Base-by-base conservation (phyloP, 1,139 yeast genomes). In the Saccharomyces hybrid region DNA sequence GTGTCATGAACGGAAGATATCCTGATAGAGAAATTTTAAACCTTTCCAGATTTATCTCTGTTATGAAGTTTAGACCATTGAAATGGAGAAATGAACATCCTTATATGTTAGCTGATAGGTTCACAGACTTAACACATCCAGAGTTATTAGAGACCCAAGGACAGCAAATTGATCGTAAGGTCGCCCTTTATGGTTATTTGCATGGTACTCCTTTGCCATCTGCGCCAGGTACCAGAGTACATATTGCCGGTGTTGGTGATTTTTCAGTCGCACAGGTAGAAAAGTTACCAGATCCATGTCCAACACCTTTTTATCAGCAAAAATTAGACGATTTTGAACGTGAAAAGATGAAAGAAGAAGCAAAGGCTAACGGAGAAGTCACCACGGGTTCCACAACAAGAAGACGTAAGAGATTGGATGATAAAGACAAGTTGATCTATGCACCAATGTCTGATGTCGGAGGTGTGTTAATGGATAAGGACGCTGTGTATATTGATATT, bases 381-480 rank as follows among this genome's bases (percentile, higher is more conserved):
- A 67, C 70, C 34, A 90, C 78, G 2, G 79, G 84, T 1, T 78
- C 80, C 54, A 77, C 85, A 0, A 68, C 75, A 54, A 81, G 85
- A 67, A 82, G 97, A 70, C 81, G 98, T 65, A 87, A 89, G 69
- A 81, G 98, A 67, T 80, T 95, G 55, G 98, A 93, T 64, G 99
- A 95, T 68, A 88, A 86, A 64, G 95, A 88, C 69, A 93, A 91
- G 71, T 83, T 90, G 61, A 90, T 95, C 2, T 95, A 95, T 70
- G 99, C 99, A 0, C 99, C 99, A 53, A 93, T 95, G 99, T 88
- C 97, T 51, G 98, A 95, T 72, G 97, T 93, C 27, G 98, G 98
- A 55, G 99, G 99, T 67, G 95, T 95, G 38, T 77, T 93, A 59
- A 90, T 95, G 58, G 99, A 95, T 73, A 91, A 86, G 68, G 99